These are phyloP conservation scores for Albugo candida DNA, from an alignment of 352 stramenopile species.

Conservation along the genomic window DNA sequence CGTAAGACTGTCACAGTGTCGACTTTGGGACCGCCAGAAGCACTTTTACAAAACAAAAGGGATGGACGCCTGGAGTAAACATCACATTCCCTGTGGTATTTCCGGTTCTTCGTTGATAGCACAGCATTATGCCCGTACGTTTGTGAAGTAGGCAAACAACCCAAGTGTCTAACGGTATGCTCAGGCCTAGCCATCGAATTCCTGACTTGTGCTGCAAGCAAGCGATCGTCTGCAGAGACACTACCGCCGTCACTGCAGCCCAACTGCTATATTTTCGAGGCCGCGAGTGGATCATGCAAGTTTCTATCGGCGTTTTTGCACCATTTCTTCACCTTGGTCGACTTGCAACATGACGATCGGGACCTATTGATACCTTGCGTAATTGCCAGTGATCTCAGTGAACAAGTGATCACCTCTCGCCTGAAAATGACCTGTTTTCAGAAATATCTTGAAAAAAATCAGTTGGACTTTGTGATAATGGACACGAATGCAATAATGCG, in stretches of 20 bases:
- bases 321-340: conserved; percentile 33
- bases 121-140: conserved; percentile 29
- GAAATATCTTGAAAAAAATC: conserved; percentile 14
- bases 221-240: not conserved
- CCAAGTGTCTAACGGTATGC: not conserved
- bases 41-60: conserved; percentile 60
- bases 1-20: conserved; percentile 31
- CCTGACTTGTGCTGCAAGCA: conserved; percentile 11
- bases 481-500: conserved; percentile 26
- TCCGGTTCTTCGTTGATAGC: conserved; percentile 65
- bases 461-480: conserved; percentile 53
- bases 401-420: conserved; percentile 41
- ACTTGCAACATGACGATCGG: not conserved
- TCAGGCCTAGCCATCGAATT: conserved; percentile 22
- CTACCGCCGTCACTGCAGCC: not conserved
- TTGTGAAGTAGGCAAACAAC: not conserved
- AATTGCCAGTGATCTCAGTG: conserved; percentile 48
- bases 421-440: conserved; percentile 39
- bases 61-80: conserved; percentile 51
- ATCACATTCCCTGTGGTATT: conserved; percentile 52
- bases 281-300: conserved; percentile 65
- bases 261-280: conserved; percentile 73
- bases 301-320: conserved; percentile 52
- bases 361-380: conserved; percentile 27
- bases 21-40: conserved; percentile 55